phyloP scores from a whole-genome alignment of 2,329 filamentous ascomycete genomes.

The Coniella vitis region DNA sequence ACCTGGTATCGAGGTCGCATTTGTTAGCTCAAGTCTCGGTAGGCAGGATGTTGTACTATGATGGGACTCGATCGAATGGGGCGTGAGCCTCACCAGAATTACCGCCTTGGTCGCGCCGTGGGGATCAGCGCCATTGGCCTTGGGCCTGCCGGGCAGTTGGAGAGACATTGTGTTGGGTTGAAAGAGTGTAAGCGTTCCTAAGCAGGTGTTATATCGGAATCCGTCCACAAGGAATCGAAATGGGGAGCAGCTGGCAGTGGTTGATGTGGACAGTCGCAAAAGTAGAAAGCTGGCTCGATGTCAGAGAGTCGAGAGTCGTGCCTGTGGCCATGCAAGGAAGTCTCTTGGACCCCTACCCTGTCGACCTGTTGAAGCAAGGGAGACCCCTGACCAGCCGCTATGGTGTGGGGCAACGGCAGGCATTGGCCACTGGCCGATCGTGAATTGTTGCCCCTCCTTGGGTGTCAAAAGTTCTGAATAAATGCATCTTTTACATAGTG shows the following conservation, averaged over 20 bases:
- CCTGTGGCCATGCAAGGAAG: no score
- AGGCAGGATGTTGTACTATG: no score
- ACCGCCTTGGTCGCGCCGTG: slow-evolving; percentile 78
- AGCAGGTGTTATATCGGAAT: not conserved
- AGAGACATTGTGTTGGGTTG: slow-evolving; percentile 40
- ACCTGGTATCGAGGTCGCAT: slow-evolving; percentile 49
- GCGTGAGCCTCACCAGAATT: slow-evolving; percentile 65
- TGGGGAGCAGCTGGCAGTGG: not conserved
- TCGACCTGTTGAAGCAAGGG: not conserved
- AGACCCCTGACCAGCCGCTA: not conserved
- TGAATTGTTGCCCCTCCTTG: not conserved
- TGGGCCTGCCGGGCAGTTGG: slow-evolving; percentile 47
- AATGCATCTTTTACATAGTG: no score
- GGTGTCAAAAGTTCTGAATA: no score
- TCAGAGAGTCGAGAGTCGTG: not conserved
- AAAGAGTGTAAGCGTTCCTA: not conserved
- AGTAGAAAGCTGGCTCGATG: slow-evolving; percentile 2
- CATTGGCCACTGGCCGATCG: not conserved
- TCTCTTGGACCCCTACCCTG: not conserved
- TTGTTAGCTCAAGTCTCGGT: no score
- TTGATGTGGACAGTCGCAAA: not conserved
- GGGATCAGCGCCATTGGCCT: slow-evolving; percentile 39
- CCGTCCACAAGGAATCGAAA: not conserved
- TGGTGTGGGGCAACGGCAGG: not conserved
- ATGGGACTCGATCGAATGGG: not conserved